Evolutionary conservation across 2,329 filamentous ascomycete species (phyloP).

Genomic region (Tolypocladium ovalisporum): DNA sequence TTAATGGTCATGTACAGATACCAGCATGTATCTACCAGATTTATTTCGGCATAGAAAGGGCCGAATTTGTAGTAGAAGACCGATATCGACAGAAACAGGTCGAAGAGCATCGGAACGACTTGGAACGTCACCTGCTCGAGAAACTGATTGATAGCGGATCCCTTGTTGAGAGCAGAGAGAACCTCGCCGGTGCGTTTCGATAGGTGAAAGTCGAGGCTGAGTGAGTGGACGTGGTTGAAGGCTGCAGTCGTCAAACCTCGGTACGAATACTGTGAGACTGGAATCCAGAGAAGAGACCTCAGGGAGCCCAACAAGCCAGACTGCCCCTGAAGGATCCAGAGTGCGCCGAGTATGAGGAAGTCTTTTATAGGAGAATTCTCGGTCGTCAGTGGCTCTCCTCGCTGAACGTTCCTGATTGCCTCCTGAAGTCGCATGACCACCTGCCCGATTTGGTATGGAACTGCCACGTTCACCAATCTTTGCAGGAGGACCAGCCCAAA

Average conservation of each 20-base stretch:
- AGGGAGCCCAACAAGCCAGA: slow-evolving; percentile 79
- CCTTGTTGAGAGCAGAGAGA: slow-evolving; percentile 89
- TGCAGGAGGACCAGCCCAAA: slow-evolving; percentile 72
- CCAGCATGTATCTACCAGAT: slow-evolving; percentile 84
- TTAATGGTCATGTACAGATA: slow-evolving; percentile 95
- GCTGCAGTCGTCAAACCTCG: slow-evolving; percentile 86
- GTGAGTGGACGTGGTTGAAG: slow-evolving; percentile 92
- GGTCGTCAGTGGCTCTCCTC: slow-evolving; percentile 20
- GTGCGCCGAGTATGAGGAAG: slow-evolving; percentile 36
- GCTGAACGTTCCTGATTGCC: slow-evolving; percentile 36
- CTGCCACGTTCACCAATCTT: slow-evolving; percentile 73
- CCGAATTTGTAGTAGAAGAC: slow-evolving; percentile 52
- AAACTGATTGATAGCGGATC: slow-evolving; percentile 91
- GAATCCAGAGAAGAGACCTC: slow-evolving; percentile 84
- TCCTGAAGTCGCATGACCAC: slow-evolving; percentile 65
- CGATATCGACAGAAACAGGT: slow-evolving; percentile 73
- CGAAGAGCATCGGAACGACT: slow-evolving; percentile 87
- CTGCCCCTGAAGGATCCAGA: slow-evolving; percentile 82
- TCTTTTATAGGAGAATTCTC: slow-evolving; percentile 24
- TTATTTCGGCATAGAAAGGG: slow-evolving; percentile 79
- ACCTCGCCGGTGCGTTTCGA: slow-evolving; percentile 96
- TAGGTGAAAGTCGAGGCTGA: slow-evolving; percentile 93
- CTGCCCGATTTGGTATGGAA: slow-evolving; percentile 68
- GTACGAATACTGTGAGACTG: slow-evolving; percentile 94
- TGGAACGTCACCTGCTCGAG: slow-evolving; percentile 94